These are phyloP conservation scores for Termitomyces sp. DNA, from an alignment of 768 basidiomycete genomes.

Conservation along the genomic window DNA sequence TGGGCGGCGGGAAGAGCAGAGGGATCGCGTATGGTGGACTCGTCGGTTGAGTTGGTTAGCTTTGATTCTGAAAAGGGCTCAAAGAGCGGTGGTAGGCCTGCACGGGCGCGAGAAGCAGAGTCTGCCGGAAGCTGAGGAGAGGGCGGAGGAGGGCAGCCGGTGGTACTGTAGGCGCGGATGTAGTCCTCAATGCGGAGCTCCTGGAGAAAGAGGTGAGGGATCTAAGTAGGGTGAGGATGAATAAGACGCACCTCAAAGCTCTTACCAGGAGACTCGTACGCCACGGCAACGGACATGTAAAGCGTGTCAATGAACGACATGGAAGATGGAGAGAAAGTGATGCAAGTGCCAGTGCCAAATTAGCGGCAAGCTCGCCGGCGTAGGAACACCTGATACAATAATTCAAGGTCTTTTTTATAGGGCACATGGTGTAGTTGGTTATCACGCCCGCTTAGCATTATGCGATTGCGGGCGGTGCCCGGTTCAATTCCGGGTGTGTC, in stretches of 20 bases:
- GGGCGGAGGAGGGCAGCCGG: slow-evolving; percentile 47
- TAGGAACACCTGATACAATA: too few relatives aligned
- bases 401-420: too few relatives aligned
- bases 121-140: slow-evolving; percentile 47
- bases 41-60: neutral
- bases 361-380: too few relatives aligned
- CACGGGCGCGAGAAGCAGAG: slow-evolving; percentile 38
- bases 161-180: slow-evolving; percentile 43
- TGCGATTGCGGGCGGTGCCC: too few relatives aligned
- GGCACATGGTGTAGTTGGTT: too few relatives aligned
- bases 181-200: slow-evolving; percentile 59
- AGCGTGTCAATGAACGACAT: slow-evolving; percentile 2
- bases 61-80: slow-evolving; percentile 32
- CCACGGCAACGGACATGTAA: slow-evolving; percentile 27
- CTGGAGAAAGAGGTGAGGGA: slow-evolving; percentile 28
- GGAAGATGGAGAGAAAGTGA: too few relatives aligned
- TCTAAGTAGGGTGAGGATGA: neutral
- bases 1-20: slow-evolving; percentile 23
- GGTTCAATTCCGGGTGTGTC: too few relatives aligned
- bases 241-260: slow-evolving; percentile 28
- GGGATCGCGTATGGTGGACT: slow-evolving; percentile 24
- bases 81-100: slow-evolving; percentile 52
- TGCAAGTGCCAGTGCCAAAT: too few relatives aligned
- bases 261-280: slow-evolving; percentile 23
- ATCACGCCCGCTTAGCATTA: too few relatives aligned